Evolutionary conservation across 1,284 basidiomycete genomes (phyloP).

Genomic region (Earliella scabrosa): DNA sequence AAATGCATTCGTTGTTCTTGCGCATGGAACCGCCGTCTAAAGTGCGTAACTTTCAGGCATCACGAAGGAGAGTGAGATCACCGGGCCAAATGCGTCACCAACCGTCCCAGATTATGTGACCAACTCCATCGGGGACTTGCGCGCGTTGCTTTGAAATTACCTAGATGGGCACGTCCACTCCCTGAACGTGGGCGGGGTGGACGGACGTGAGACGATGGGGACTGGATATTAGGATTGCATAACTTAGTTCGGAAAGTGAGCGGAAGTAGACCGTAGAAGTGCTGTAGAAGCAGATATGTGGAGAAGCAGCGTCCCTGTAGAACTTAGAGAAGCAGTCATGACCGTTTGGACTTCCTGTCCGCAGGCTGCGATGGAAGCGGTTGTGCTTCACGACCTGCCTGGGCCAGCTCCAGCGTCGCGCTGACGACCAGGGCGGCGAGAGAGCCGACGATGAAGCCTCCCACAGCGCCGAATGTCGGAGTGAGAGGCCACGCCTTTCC

Average conservation of each 20-base stretch:
- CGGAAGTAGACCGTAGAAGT: conserved; percentile 8
- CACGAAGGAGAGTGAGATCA: conserved; percentile 71
- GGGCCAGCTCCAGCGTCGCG: conserved; percentile 47
- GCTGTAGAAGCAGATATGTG: conserved; percentile 1
- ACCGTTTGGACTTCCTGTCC: conserved; percentile 10
- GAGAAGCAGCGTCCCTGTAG: neutral
- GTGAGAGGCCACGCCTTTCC: conserved; percentile 81
- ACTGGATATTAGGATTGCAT: neutral
- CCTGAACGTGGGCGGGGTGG: neutral
- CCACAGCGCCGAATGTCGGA: conserved; percentile 67
- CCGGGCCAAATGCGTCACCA: conserved; percentile 68
- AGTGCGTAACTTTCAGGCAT: conserved; percentile 55
- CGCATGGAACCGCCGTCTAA: neutral
- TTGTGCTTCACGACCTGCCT: conserved; percentile 32
- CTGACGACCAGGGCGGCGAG: conserved; percentile 58
- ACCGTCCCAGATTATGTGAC: conserved; percentile 85
- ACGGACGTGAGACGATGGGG: neutral
- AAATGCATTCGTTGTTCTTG: neutral
- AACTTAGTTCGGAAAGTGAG: conserved; percentile 5
- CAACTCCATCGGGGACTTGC: conserved; percentile 79
- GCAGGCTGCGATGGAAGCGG: conserved; percentile 1
- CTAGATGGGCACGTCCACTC: conserved; percentile 2
- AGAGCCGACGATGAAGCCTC: conserved; percentile 71
- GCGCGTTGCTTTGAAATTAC: conserved; percentile 31
- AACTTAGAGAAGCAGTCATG: conserved; percentile 2